Evolutionary conservation across 2,329 filamentous ascomycete species (phyloP).

Genomic region (Chaetomium strumarium): DNA sequence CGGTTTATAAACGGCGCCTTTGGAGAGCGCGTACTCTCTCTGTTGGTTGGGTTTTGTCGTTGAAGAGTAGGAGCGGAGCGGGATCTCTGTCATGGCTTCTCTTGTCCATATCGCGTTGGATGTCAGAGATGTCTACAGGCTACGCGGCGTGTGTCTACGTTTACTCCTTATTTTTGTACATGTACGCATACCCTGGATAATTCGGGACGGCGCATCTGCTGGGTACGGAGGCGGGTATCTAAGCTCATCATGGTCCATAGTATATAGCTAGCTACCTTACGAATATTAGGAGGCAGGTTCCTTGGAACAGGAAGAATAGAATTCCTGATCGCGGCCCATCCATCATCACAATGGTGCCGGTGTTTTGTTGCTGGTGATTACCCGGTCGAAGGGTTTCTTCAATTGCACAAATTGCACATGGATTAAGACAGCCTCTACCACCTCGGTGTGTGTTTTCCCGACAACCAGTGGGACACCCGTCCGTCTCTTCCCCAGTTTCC

Average conservation of each 20-base stretch:
- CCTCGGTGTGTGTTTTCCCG: not conserved
- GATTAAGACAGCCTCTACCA: no score
- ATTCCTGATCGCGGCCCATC: not conserved
- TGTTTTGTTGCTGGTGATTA: not conserved
- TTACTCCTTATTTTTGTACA: not conserved
- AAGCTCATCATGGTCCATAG: not conserved
- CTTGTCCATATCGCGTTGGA: not conserved
- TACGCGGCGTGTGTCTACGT: not conserved
- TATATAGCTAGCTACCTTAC: conserved; percentile 1
- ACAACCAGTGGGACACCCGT: not conserved
- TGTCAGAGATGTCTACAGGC: conserved; percentile 1
- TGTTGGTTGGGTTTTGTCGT: not conserved
- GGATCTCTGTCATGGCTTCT: not conserved
- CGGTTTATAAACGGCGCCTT: no score
- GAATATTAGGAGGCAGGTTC: conserved; percentile 1
- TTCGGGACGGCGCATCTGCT: conserved; percentile 1
- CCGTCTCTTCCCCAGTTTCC: not conserved
- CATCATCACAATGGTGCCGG: not conserved
- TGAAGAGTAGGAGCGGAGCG: not conserved
- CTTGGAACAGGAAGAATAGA: not conserved
- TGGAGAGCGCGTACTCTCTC: conserved; percentile 1
- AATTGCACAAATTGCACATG: no score
- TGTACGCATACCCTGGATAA: conserved; percentile 9
- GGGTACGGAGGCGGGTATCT: not conserved
- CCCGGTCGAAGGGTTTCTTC: not conserved